These are phyloP conservation scores for sorghum (Sorghum bicolor) DNA, from an alignment of 176 grass and related monocot genomes.

Conservation along the genomic window DNA sequence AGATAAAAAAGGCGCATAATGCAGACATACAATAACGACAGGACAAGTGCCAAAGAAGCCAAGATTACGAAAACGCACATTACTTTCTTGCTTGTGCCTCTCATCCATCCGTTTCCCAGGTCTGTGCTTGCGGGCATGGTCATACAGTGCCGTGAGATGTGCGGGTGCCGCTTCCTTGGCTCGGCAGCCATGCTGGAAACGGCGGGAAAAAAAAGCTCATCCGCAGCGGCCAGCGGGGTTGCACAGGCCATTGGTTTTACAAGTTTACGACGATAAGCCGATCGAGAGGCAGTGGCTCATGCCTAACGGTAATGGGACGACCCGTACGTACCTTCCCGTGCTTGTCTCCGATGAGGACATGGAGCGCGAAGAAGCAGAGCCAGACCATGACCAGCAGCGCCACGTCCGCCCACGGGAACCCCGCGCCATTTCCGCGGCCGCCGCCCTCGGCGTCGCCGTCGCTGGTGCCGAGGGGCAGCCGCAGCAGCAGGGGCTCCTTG, in stretches of 20 bases:
- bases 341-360: slow-evolving; percentile 74
- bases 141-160: not conserved
- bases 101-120: not conserved
- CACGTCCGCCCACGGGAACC: slow-evolving; percentile 60
- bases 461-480: not conserved
- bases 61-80: not conserved
- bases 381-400: slow-evolving; percentile 52
- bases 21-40: slow-evolving; percentile 9
- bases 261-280: no score
- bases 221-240: no score
- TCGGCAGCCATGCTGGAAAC: no score
- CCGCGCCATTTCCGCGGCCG: not conserved
- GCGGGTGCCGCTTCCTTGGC: no score
- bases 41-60: not conserved
- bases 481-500: slow-evolving; percentile 41
- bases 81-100: not conserved
- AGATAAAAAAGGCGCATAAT: not conserved
- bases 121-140: not conserved
- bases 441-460: not conserved
- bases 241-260: no score
- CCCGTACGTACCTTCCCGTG: slow-evolving; percentile 63
- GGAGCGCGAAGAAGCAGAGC: slow-evolving; percentile 80
- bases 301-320: not conserved
- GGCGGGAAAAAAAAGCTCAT: no score
- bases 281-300: no score